Evolutionary conservation across 768 basidiomycete species (phyloP), one percentile per base, ranked within the genome.

Genomic region (Porphyrellus cyaneotinctus): DNA sequence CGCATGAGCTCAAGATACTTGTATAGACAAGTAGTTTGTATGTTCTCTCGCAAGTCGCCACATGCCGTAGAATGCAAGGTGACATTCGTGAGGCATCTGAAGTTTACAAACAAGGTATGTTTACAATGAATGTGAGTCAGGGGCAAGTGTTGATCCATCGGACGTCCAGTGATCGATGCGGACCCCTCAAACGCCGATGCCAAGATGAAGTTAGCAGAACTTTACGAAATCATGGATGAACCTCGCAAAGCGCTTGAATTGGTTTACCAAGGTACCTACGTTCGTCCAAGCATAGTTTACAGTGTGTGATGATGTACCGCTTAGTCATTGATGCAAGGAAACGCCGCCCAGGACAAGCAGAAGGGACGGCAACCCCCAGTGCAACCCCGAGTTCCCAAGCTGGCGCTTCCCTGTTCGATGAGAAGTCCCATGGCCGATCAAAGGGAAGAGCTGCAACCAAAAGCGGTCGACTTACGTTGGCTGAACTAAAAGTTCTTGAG

Each of bases 181-280:
- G 88, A 94, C 64, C 85, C 91, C 0, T 76, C 78, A 0, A 80
- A 91, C 58, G 82, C 84, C 60, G 89, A 94, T 26, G 87, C 85
- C 24, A 93, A 92, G 47, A 85, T 95, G 80, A 88, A 90, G 56
- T 78, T 97, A 0, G 95, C 95, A 0, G 90, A 90, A 57, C 82
- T 94, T 14, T 91, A 92, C 58, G 95, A 99, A 67, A 83, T 90
- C 12, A 71, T 87, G 58, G 84, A 87, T 22, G 82, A 93, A 57
- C 84, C 88, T 1, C 75, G 83, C 15, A 87, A 87, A 63, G 95
- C 95, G 0, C 75, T 97, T 0, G 84, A 88, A 8, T 71, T 97
- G 4, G 61, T 62, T 39, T 59, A 59, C 14, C 57, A 93, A 80
- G 91, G 94, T 91, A 56, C 11, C 14, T 13, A 15, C 26, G 22